Evolutionary conservation across 73 alveolate genomes (phyloP), one percentile per base, ranked within the genome.

Genomic region (Urostyla sp.): DNA sequence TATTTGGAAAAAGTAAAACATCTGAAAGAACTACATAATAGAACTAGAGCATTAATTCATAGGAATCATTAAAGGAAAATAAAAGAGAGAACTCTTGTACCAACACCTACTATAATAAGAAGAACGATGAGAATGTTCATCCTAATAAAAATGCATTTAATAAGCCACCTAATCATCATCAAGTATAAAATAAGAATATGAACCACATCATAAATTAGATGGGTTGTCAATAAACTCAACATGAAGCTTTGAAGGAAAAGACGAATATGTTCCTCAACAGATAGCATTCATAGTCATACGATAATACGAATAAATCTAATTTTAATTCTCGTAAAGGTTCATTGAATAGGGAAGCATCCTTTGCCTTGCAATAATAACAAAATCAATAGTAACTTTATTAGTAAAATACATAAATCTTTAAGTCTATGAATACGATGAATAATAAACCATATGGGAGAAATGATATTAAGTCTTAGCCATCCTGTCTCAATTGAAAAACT

Each of bases 251-350:
- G 6, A 59, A 59, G 35, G 76, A 59, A 59, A 59, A 59, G 30
- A 59, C 76, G 32, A 55, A 55, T 59, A 59, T 59, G 76, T 59
- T 59, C 20, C 32, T 59, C 4, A 59, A 59, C 57, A 59, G 76
- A 55, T 55, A 40, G 10, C 31, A 55, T 26, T 27, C 61, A 15
- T 32, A 50, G 24, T 50, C 24, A 13, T 55, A 55, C n/a, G n/a
- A n/a, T n/a, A n/a, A n/a, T n/a, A n/a, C n/a, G n/a, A n/a, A n/a
- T n/a, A n/a, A n/a, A n/a, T n/a, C n/a, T n/a, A n/a, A n/a, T n/a
- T n/a, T n/a, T n/a, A n/a, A n/a, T n/a, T n/a, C n/a, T n/a, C n/a
- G n/a, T n/a, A n/a, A n/a, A n/a, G n/a, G n/a, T n/a, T n/a, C n/a
- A n/a, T n/a, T n/a, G n/a, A n/a, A n/a, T n/a, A n/a, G n/a, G n/a